Percentiles rank a stretch among this genome's conserved stretches.
These are phyloP conservation scores for Stellera chamaejasme DNA, from an alignment of 345 rosid species.

Conservation along the genomic window DNA sequence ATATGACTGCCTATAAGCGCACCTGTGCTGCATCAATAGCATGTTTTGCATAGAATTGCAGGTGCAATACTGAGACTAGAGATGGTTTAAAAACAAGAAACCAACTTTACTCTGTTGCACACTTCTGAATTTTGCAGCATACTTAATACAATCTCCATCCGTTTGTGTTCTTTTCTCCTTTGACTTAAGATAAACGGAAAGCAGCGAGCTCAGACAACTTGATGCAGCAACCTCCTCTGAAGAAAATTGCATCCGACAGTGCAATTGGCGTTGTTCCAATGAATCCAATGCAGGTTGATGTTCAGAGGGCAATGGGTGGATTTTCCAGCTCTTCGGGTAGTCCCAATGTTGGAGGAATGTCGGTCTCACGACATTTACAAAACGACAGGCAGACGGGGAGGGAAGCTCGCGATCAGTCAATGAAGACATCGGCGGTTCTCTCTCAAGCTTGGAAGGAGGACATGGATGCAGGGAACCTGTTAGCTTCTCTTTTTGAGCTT, in stretches of 20 bases:
- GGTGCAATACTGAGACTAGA: too few species aligned
- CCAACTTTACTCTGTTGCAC: too few species aligned
- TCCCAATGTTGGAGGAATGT: conserved; percentile 19
- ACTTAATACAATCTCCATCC: not conserved
- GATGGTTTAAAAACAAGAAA: too few species aligned
- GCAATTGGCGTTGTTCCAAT: conserved; percentile 32
- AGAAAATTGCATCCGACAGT: conserved; percentile 45
- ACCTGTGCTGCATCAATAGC: too few species aligned
- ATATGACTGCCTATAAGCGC: too few species aligned
- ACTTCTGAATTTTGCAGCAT: too few species aligned
- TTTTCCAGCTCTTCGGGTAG: conserved; percentile 27
- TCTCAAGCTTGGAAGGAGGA: conserved; percentile 66
- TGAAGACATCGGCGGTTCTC: conserved; percentile 33
- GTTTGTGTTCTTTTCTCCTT: not conserved
- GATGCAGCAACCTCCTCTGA: conserved; percentile 57
- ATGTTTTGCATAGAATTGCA: too few species aligned
- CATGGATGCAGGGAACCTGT: conserved; percentile 44
- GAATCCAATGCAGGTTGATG: conserved; percentile 49
- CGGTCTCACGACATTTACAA: conserved; percentile 30
- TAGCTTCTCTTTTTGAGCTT: conserved; percentile 47
- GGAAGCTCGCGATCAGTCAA: conserved; percentile 17
- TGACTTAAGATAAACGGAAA: conserved; percentile 65
- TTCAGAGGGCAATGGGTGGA: conserved; percentile 36
- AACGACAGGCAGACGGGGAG: conserved; percentile 30
- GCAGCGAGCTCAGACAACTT: conserved; percentile 47